These are phyloP conservation scores for Yamadazyma mexicana DNA, from an alignment of 1,139 yeast genomes.

Conservation along the genomic window DNA sequence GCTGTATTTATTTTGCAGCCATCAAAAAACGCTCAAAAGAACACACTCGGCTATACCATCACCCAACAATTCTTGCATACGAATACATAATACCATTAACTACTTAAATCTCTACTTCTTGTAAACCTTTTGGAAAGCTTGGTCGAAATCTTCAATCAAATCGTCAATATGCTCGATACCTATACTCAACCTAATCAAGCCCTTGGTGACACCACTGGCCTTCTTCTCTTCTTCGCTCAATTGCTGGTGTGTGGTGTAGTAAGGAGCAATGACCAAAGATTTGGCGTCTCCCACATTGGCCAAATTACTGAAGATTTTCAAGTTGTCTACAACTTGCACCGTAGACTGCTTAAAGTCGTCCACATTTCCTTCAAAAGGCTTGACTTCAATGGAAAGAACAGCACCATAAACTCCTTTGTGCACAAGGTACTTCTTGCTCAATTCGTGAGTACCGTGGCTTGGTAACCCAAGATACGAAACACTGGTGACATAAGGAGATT, in stretches of 20 bases:
- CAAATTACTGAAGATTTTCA: constrained; percentile 83
- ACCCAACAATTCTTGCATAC: too few relatives aligned
- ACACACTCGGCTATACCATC: too few relatives aligned
- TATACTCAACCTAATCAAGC: constrained; percentile 81
- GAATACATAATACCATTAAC: too few relatives aligned
- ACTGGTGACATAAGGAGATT: constrained; percentile 72
- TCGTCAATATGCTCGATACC: constrained; percentile 92
- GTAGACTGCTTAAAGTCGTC: constrained; percentile 69
- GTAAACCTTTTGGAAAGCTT: constrained; percentile 63
- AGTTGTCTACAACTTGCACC: constrained; percentile 76
- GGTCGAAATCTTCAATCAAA: constrained; percentile 82
- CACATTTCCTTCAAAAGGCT: constrained; percentile 50
- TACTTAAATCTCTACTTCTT: neutral
- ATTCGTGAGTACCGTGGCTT: constrained; percentile 78
- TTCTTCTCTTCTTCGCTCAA: constrained; percentile 75
- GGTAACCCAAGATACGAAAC: constrained; percentile 91
- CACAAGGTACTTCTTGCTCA: constrained; percentile 75
- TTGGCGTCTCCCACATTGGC: constrained; percentile 97
- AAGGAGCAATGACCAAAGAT: constrained; percentile 93
- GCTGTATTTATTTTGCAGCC: too few relatives aligned
- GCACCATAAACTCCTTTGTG: constrained; percentile 75
- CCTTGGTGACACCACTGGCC: constrained; percentile 83
- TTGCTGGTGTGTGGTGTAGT: constrained; percentile 94
- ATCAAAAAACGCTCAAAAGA: too few relatives aligned
- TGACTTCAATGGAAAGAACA: constrained; percentile 85